Conservation (phyloP, 352 stramenopile species). For the Halophytophthora polymorphica region DNA sequence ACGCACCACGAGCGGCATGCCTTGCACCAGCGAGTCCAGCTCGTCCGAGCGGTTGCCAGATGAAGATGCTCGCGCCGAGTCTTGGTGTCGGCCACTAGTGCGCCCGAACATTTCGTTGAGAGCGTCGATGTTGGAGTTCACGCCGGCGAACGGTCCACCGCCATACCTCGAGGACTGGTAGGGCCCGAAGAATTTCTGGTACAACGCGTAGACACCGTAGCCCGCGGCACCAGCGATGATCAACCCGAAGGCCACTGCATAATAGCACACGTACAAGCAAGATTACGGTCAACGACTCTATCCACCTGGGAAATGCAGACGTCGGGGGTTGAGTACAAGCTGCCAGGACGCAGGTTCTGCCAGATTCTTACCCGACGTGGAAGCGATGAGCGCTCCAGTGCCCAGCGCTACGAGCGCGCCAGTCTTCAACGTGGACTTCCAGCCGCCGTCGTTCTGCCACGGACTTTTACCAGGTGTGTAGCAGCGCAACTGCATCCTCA, state of each 20-base stretch:
- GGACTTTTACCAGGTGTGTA: conserved; percentile 36
- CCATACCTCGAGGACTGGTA: conserved; percentile 36
- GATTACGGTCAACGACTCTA: neutral
- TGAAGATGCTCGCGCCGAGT: neutral
- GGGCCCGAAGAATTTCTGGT: conserved; percentile 53
- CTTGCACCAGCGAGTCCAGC: conserved; percentile 52
- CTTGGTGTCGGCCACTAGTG: conserved; percentile 3
- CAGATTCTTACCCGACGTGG: conserved; percentile 51
- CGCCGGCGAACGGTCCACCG: conserved; percentile 33
- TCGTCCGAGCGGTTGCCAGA: conserved; percentile 27
- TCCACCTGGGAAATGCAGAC: neutral
- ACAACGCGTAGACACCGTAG: conserved; percentile 72
- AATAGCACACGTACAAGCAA: neutral
- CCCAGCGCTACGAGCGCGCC: conserved; percentile 59
- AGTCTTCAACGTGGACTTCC: conserved; percentile 54
- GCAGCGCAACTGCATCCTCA: conserved; percentile 21
- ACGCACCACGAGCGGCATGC: conserved; percentile 56
- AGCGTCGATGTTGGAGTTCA: conserved; percentile 48
- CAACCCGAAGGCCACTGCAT: conserved; percentile 65
- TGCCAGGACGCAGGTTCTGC: neutral
- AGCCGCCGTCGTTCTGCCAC: conserved; percentile 42
- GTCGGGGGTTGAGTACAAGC: conserved; percentile 2
- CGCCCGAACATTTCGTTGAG: conserved; percentile 45
- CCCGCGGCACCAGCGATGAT: conserved; percentile 62
- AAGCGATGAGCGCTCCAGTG: conserved; percentile 51